A percentile compares a stretch with the other conserved stretches of the same genome.
These are phyloP conservation scores for Stylosanthes scabra DNA, from an alignment of 331 rosid genomes.

Conservation along the genomic window DNA sequence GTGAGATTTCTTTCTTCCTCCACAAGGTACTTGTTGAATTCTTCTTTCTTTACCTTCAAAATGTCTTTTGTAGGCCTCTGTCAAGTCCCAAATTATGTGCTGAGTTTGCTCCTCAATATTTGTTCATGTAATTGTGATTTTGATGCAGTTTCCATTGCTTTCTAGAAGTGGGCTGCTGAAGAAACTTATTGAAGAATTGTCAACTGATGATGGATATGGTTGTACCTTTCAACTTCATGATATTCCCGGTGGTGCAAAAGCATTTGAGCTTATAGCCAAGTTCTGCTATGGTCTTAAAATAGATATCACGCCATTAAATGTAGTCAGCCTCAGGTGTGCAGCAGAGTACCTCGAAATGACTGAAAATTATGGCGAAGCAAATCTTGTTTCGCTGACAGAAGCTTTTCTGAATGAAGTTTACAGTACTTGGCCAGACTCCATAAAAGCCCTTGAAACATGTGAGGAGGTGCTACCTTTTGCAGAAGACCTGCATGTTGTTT, in stretches of 20 bases:
- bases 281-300: slow-evolving; percentile 82
- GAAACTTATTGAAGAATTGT: slow-evolving; percentile 58
- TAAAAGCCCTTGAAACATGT: slow-evolving; percentile 76
- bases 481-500: slow-evolving; percentile 76
- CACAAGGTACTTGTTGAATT: slow-evolving; percentile 68
- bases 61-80: neutral
- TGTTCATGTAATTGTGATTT: slow-evolving; percentile 36
- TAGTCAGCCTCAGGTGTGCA: slow-evolving; percentile 72
- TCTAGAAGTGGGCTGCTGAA: slow-evolving; percentile 83
- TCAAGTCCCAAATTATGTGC: neutral
- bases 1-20: slow-evolving; percentile 70
- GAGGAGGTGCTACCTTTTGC: slow-evolving; percentile 69
- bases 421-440: slow-evolving; percentile 79
- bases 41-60: neutral
- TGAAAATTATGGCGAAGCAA: slow-evolving; percentile 75
- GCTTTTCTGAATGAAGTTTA: slow-evolving; percentile 65
- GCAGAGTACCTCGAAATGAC: slow-evolving; percentile 82
- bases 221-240: slow-evolving; percentile 73
- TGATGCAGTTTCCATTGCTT: slow-evolving; percentile 83
- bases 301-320: slow-evolving; percentile 69
- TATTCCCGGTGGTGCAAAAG: slow-evolving; percentile 83
- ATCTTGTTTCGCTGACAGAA: slow-evolving; percentile 63
- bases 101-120: slow-evolving; percentile 16
- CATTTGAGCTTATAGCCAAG: slow-evolving; percentile 70
- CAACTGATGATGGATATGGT: slow-evolving; percentile 53